Conservation (phyloP, 108 stramenopile genomes). For the Cyclostephanos invisitatus region DNA sequence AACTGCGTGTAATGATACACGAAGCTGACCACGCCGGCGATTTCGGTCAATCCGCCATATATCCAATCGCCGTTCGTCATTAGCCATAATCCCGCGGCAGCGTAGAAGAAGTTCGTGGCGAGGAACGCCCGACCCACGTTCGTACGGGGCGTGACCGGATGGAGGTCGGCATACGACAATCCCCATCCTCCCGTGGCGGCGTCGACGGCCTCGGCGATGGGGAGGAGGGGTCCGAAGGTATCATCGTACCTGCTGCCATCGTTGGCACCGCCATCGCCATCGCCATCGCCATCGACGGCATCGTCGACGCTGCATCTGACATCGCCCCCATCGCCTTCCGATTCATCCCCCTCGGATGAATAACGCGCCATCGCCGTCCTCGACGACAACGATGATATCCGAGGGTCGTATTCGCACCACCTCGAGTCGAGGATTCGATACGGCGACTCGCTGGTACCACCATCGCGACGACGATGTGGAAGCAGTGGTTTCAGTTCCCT, state of each 20-base stretch:
- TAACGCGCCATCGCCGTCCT: not conserved
- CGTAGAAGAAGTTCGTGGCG: slow-evolving; percentile 79
- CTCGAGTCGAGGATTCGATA: not conserved
- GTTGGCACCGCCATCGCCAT: not conserved
- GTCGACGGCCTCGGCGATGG: slow-evolving; percentile 65
- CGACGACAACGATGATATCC: not conserved
- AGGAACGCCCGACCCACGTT: slow-evolving; percentile 69
- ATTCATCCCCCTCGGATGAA: not conserved
- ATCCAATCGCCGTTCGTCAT: slow-evolving; percentile 60
- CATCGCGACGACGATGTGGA: not conserved
- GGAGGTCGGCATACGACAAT: slow-evolving; percentile 74
- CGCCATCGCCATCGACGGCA: too few species aligned
- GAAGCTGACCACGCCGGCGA: slow-evolving; percentile 72
- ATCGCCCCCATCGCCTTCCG: not conserved
- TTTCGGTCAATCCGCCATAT: slow-evolving; percentile 64
- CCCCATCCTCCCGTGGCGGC: slow-evolving; percentile 71
- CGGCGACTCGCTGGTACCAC: too few species aligned
- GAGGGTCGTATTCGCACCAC: not conserved
- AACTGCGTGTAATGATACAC: slow-evolving; percentile 80
- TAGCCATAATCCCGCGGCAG: slow-evolving; percentile 59
- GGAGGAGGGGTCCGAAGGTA: slow-evolving; percentile 53
- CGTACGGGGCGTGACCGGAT: slow-evolving; percentile 62
- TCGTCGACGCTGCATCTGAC: not conserved
- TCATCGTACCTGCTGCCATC: not conserved
- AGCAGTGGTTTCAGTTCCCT: not conserved